Conservation (phyloP, 1,139 yeast species). For the Magnusiomyces sp. region DNA sequence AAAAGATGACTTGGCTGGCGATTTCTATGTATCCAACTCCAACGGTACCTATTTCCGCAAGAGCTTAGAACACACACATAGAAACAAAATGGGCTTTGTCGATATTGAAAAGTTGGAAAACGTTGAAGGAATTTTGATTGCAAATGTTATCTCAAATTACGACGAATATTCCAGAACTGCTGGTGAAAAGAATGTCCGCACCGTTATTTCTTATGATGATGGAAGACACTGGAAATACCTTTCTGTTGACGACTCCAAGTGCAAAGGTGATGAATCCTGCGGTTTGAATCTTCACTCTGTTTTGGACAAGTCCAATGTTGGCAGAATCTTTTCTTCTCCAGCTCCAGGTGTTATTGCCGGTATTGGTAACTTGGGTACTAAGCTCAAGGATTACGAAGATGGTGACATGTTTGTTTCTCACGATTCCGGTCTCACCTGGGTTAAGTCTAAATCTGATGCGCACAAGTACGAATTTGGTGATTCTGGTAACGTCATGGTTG, state of each 20-base stretch:
- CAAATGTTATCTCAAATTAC: constrained; percentile 34
- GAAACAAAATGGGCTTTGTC: constrained; percentile 34
- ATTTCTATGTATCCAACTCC: constrained; percentile 54
- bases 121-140: constrained; percentile 67
- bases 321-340: constrained; percentile 50
- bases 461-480: constrained; percentile 64
- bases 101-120: constrained; percentile 46
- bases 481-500: constrained; percentile 66
- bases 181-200: constrained; percentile 19
- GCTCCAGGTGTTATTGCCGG: constrained; percentile 67
- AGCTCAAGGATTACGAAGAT: constrained; percentile 22
- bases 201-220: constrained; percentile 52
- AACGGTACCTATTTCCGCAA: constrained; percentile 50
- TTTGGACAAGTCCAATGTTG: constrained; percentile 46
- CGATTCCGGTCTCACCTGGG: constrained; percentile 76
- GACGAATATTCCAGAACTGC: constrained; percentile 22
- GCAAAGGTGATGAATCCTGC: constrained; percentile 39
- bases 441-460: constrained; percentile 45
- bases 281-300: constrained; percentile 49
- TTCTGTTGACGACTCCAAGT: constrained; percentile 38
- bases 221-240: constrained; percentile 57
- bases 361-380: constrained; percentile 31
- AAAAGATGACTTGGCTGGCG: constrained; percentile 26
- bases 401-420: constrained; percentile 50
- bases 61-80: constrained; percentile 39